Conservation (phyloP, 2,329 filamentous ascomycete species). For the Ophiostoma sp. region DNA sequence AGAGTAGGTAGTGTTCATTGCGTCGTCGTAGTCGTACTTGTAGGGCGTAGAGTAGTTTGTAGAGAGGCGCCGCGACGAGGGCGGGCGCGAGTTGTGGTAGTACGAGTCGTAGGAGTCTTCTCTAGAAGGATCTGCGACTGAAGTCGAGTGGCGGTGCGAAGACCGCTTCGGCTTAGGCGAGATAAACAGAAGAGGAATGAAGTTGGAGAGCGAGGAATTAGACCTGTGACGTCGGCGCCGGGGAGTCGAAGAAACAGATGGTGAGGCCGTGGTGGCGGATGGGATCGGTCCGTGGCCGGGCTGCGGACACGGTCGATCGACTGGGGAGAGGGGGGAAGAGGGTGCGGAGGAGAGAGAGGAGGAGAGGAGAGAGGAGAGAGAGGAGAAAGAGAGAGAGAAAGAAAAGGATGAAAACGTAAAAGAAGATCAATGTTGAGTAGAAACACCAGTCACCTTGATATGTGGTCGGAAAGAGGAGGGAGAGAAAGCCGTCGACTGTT, state of each 20-base stretch:
- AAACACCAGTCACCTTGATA: constrained; percentile 55
- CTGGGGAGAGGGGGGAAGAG: not conserved
- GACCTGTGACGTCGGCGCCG: constrained; percentile 26
- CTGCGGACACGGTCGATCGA: constrained; percentile 27
- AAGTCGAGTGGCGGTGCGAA: constrained; percentile 20
- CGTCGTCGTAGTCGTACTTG: constrained; percentile 33
- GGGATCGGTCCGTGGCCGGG: constrained; percentile 27
- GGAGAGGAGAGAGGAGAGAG: not conserved
- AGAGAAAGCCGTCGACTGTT: constrained; percentile 49
- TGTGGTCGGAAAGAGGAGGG: constrained; percentile 55
- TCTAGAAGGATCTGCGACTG: constrained; percentile 15
- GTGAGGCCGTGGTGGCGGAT: constrained; percentile 25
- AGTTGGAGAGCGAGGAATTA: constrained; percentile 24
- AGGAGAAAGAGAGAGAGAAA: not conserved
- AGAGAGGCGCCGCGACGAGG: constrained; percentile 10
- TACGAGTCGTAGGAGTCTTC: constrained; percentile 10
- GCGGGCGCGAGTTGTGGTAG: constrained; percentile 16
- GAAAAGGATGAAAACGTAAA: constrained; percentile 39
- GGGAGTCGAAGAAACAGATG: constrained; percentile 23
- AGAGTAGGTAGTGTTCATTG: constrained; percentile 40
- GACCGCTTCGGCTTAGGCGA: constrained; percentile 25
- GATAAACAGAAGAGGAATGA: constrained; percentile 25
- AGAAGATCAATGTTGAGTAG: constrained; percentile 21
- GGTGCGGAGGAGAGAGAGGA: not conserved
- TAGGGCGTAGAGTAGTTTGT: constrained; percentile 2